These are phyloP conservation scores for Pseudogymnoascus sp. DNA, from an alignment of 2,329 filamentous ascomycete species.

Conservation along the genomic window DNA sequence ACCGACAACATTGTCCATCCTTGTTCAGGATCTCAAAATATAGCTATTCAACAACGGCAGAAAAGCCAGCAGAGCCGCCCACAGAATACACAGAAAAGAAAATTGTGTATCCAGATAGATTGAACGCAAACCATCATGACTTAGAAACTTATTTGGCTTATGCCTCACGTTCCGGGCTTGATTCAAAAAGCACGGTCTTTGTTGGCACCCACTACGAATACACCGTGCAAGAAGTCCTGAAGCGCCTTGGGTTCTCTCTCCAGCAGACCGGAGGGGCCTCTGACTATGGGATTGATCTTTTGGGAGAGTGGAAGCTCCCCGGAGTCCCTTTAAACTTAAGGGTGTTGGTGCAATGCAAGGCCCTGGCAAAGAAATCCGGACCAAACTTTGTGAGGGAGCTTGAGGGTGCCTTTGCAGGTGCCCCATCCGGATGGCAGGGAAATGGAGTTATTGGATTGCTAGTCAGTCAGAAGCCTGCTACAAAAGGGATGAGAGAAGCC, in stretches of 20 bases:
- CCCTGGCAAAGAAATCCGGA: slow-evolving; percentile 38
- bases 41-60: slow-evolving; percentile 3
- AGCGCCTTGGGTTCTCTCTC: slow-evolving; percentile 55
- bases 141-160: slow-evolving; percentile 59
- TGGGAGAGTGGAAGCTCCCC: slow-evolving; percentile 62
- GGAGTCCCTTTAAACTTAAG: slow-evolving; percentile 32
- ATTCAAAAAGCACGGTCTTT: slow-evolving; percentile 51
- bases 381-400: slow-evolving; percentile 65
- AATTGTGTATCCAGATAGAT: slow-evolving; percentile 39
- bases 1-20: background rate
- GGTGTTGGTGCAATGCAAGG: slow-evolving; percentile 63
- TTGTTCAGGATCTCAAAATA: background rate
- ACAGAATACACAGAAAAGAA: slow-evolving; percentile 4
- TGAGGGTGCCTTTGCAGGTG: slow-evolving; percentile 68
- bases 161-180: slow-evolving; percentile 47
- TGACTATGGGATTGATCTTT: slow-evolving; percentile 67
- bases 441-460: slow-evolving; percentile 61
- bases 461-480: slow-evolving; percentile 61
- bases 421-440: slow-evolving; percentile 65
- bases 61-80: background rate
- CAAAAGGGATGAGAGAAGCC: slow-evolving; percentile 69
- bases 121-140: slow-evolving; percentile 50
- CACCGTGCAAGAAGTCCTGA: slow-evolving; percentile 48
- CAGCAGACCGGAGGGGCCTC: slow-evolving; percentile 56
- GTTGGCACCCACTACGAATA: slow-evolving; percentile 75